Percentiles rank a stretch among this genome's conserved stretches.
Conservation (phyloP, 2,329 filamentous ascomycete genomes). For the Fusarium chaquense region DNA sequence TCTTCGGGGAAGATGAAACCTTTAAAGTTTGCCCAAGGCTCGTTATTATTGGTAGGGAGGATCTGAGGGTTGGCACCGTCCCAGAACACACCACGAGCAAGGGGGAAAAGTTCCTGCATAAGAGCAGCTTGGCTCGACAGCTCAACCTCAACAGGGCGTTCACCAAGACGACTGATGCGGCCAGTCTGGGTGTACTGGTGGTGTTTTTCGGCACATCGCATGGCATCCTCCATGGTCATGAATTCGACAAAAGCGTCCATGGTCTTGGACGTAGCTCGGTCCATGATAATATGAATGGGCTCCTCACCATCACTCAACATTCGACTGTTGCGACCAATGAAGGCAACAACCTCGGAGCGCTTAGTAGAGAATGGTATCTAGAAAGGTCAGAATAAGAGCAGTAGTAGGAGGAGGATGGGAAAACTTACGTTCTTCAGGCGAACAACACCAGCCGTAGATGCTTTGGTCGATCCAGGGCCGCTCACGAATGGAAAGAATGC, state of each 20-base stretch:
- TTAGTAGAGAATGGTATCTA: constrained; percentile 69
- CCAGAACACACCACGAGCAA: constrained; percentile 69
- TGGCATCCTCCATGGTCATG: constrained; percentile 63
- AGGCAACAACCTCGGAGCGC: constrained; percentile 67
- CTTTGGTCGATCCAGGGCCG: constrained; percentile 49
- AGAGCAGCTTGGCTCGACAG: constrained; percentile 67
- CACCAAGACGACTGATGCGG: constrained; percentile 64
- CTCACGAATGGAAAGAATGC: constrained; percentile 63
- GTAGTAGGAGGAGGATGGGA: too few relatives aligned
- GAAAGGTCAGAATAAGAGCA: constrained; percentile 3
- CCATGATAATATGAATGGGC: constrained; percentile 73
- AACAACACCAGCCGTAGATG: constrained; percentile 58
- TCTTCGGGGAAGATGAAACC: constrained; percentile 73
- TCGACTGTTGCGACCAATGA: constrained; percentile 68
- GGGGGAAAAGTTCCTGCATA: constrained; percentile 73
- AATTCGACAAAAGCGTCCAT: constrained; percentile 73
- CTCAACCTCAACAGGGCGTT: constrained; percentile 68
- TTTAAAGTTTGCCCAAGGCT: constrained; percentile 67
- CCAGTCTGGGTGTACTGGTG: constrained; percentile 54
- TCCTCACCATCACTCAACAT: constrained; percentile 67
- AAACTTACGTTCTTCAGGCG: constrained; percentile 64
- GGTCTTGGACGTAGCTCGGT: constrained; percentile 71
- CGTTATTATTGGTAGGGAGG: constrained; percentile 49
- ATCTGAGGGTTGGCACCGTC: constrained; percentile 59
- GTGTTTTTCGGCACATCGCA: constrained; percentile 64